Conservation (phyloP, 192 early-diverging fungal genomes). For the Endogone sp. region DNA sequence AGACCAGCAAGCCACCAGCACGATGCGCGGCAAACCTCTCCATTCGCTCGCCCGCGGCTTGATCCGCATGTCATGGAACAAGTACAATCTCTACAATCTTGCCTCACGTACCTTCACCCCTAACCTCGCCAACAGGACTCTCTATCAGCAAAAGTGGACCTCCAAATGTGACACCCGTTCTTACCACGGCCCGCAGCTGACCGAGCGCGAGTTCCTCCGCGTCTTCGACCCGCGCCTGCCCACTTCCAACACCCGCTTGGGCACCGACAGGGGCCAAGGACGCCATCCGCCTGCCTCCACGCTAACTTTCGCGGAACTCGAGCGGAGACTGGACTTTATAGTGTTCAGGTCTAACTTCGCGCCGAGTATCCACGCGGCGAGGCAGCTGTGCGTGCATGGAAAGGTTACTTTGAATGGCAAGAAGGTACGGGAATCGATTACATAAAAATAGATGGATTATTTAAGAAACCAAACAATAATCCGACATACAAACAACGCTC, state of each 20-base stretch:
- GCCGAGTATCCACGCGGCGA: conserved; percentile 79
- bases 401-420: conserved; percentile 93
- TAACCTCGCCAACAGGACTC: conserved; percentile 55
- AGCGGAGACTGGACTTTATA: conserved; percentile 90
- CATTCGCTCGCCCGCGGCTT: conserved; percentile 54
- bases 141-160: conserved; percentile 94
- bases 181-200: conserved; percentile 92
- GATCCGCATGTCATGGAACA: conserved; percentile 95
- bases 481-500: too few relatives aligned
- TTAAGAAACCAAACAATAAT: too few relatives aligned
- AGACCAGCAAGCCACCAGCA: too few relatives aligned
- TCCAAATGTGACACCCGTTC: conserved; percentile 89
- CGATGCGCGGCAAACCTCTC: conserved; percentile 22
- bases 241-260: conserved; percentile 53
- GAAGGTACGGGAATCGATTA: conserved; percentile 48
- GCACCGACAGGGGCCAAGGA: conserved; percentile 22
- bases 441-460: too few relatives aligned
- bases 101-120: conserved; percentile 47
- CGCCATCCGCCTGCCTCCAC: conserved; percentile 67
- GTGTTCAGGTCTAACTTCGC: conserved; percentile 93
- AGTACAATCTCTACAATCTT: conserved; percentile 87
- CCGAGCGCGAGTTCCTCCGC: conserved; percentile 74
- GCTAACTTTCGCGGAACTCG: conserved; percentile 82
- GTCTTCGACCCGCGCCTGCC: conserved; percentile 73
- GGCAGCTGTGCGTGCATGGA: conserved; percentile 76